Conservation (phyloP, 306 rosid species). For the Oemleria cerasiformis region DNA sequence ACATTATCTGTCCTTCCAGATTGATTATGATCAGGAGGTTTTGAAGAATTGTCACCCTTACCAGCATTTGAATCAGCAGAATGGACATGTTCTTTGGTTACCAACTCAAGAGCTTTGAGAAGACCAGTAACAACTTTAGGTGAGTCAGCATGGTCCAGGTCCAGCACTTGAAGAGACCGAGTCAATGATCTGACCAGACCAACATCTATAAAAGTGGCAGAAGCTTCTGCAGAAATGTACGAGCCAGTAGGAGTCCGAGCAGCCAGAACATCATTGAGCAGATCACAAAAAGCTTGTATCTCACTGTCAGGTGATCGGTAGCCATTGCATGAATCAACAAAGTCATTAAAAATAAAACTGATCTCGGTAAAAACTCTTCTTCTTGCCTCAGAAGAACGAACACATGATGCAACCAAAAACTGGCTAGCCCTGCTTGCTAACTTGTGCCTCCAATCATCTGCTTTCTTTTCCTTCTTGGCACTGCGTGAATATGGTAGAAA, state of each 20-base stretch:
- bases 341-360: conserved; percentile 57
- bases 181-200: conserved; percentile 77
- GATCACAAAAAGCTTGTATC: conserved; percentile 74
- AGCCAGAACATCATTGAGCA: conserved; percentile 78
- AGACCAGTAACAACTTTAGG: conserved; percentile 85
- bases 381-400: conserved; percentile 95
- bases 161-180: conserved; percentile 68
- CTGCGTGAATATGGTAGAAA: conserved; percentile 65
- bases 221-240: conserved; percentile 78
- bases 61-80: conserved; percentile 59
- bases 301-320: conserved; percentile 61
- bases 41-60: conserved; percentile 61
- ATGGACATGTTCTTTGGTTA: conserved; percentile 80
- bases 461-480: conserved; percentile 76
- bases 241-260: conserved; percentile 92
- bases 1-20: conserved; percentile 44
- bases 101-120: conserved; percentile 87
- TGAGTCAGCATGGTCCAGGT: conserved; percentile 85
- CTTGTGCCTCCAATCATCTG: conserved; percentile 96
- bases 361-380: conserved; percentile 79
- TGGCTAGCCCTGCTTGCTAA: conserved; percentile 87
- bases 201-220: conserved; percentile 79
- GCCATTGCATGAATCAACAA: conserved; percentile 60
- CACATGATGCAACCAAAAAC: conserved; percentile 88
- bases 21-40: conserved; percentile 60